Percentiles rank a stretch among this genome's conserved stretches.
These are phyloP conservation scores for Aquilaria sinensis DNA, from an alignment of 345 rosid genomes.

Conservation along the genomic window DNA sequence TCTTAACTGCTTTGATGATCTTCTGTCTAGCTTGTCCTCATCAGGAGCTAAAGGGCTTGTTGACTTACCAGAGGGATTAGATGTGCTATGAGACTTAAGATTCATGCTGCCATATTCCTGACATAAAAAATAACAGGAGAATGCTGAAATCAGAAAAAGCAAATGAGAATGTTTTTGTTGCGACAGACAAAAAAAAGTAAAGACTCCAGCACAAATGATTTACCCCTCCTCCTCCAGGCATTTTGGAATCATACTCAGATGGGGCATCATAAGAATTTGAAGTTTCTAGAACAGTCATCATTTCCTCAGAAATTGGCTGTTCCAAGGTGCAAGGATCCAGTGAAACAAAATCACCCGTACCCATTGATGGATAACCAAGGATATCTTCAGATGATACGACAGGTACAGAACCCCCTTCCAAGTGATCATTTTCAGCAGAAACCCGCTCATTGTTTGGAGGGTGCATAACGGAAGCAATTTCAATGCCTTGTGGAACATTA, in stretches of 20 bases:
- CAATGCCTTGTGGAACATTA: conserved; percentile 13
- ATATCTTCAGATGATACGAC: conserved; percentile 27
- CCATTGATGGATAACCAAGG: conserved; percentile 29
- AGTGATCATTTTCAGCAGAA: conserved; percentile 23
- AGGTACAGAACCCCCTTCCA: conserved; percentile 28
- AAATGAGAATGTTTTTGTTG: not conserved
- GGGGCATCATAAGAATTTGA: conserved; percentile 13
- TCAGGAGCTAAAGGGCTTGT: conserved; percentile 13
- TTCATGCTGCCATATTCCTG: conserved; percentile 18
- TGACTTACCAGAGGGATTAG: conserved; percentile 12
- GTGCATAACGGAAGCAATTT: conserved; percentile 20
- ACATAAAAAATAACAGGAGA: not conserved
- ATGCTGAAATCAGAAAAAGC: conserved; percentile 1
- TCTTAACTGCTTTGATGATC: conserved; percentile 27
- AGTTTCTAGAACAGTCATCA: conserved; percentile 15
- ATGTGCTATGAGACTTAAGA: conserved; percentile 15
- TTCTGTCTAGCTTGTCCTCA: conserved; percentile 17
- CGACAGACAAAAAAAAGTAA: not conserved
- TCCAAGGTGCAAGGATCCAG: conserved; percentile 21
- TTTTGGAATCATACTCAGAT: conserved; percentile 22
- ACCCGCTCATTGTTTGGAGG: conserved; percentile 14
- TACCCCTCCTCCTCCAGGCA: conserved; percentile 34
- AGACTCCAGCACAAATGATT: not conserved
- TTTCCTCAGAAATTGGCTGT: conserved; percentile 21
- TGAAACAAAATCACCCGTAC: conserved; percentile 18